Evolutionary conservation across 2,329 filamentous ascomycete species (phyloP).

Genomic region (Fusarium anthophilum): DNA sequence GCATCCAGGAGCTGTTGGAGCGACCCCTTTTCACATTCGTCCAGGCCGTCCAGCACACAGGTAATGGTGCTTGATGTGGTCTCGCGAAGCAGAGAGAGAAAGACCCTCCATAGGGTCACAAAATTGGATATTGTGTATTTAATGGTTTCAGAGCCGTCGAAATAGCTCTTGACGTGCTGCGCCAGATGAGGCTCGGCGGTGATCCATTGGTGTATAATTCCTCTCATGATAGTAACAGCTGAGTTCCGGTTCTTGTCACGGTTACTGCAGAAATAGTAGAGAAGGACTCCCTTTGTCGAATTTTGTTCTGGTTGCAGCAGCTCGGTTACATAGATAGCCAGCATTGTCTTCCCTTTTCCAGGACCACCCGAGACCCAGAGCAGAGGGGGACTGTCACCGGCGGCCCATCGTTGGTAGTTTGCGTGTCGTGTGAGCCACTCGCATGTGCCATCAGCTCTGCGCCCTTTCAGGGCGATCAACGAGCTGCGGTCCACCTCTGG

Average conservation of each 20-base stretch:
- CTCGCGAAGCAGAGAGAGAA: neutral
- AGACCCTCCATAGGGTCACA: neutral
- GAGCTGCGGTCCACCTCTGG: neutral
- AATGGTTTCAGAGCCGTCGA: neutral
- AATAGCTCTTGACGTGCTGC: neutral
- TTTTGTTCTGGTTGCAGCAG: neutral
- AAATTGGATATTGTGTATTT: neutral
- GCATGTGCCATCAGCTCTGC: neutral
- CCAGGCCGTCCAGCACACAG: neutral
- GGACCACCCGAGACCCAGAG: neutral
- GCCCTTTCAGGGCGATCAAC: neutral
- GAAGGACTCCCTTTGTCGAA: neutral
- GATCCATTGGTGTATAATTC: neutral
- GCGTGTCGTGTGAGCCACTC: neutral
- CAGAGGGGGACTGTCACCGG: neutral
- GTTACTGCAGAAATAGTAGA: slow-evolving; percentile 1
- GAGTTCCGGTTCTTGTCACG: neutral
- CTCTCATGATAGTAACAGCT: neutral
- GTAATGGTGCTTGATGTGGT: neutral
- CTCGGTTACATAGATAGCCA: neutral
- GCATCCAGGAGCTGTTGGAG: neutral
- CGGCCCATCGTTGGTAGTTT: neutral
- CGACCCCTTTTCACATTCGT: neutral
- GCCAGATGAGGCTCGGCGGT: neutral
- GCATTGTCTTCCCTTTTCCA: neutral